These are phyloP conservation scores for Candida boleticola DNA, from an alignment of 805 yeast species.

Conservation along the genomic window DNA sequence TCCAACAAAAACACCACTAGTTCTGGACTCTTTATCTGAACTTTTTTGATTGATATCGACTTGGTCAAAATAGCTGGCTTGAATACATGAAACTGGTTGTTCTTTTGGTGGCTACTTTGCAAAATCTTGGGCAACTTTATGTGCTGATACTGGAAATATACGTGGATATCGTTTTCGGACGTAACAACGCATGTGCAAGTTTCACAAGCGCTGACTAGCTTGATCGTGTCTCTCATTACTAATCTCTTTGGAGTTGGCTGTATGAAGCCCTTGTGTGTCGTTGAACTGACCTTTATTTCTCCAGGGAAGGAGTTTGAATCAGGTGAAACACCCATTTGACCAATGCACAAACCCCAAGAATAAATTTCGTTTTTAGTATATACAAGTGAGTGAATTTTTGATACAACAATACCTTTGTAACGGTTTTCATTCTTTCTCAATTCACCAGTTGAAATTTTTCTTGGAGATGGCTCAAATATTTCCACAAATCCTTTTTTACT, in stretches of 20 bases:
- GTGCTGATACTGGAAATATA: constrained; percentile 57
- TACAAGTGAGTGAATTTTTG: constrained; percentile 68
- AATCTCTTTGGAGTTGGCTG: constrained; percentile 39
- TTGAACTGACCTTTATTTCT: constrained; percentile 28
- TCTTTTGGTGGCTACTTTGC: constrained; percentile 32
- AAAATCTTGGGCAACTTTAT: constrained; percentile 42
- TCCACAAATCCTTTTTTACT: constrained; percentile 18
- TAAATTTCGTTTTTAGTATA: constrained; percentile 48
- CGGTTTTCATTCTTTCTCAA: constrained; percentile 28
- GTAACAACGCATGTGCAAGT: constrained; percentile 66
- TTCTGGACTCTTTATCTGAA: constrained; percentile 36
- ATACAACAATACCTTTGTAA: constrained; percentile 53
- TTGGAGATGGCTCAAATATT: constrained; percentile 36
- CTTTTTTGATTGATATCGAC: constrained; percentile 31
- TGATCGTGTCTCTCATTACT: constrained; percentile 49
- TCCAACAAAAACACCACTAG: constrained; percentile 50
- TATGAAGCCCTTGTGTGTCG: constrained; percentile 34
- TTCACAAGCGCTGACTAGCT: constrained; percentile 63
- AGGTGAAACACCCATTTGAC: constrained; percentile 67
- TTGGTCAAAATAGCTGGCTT: constrained; percentile 51
- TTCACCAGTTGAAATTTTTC: constrained; percentile 40
- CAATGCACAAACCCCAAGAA: constrained; percentile 78
- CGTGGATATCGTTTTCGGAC: constrained; percentile 56
- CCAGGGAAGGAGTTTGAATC: constrained; percentile 8
- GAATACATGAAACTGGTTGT: constrained; percentile 51